These are phyloP conservation scores for Leccinellum rugosiceps DNA, from an alignment of 768 basidiomycete species.

Conservation along the genomic window DNA sequence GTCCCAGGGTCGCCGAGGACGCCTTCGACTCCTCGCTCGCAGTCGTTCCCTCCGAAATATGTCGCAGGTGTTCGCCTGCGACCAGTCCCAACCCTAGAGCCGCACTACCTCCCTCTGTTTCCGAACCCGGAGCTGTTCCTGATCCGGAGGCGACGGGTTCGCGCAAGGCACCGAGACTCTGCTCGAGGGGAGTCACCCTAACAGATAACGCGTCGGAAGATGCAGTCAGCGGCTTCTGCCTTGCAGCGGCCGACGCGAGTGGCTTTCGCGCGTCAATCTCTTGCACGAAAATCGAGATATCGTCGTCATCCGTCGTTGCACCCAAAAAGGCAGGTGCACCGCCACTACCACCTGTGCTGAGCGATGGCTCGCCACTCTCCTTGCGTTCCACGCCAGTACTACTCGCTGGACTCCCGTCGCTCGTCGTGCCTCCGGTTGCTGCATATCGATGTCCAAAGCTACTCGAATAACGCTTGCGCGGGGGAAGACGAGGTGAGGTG, in stretches of 20 bases:
- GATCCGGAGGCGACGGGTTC: conserved; percentile 4
- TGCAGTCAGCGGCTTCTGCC: conserved; percentile 6
- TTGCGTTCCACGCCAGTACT: conserved; percentile 14
- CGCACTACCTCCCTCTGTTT: neutral
- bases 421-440: conserved; percentile 40
- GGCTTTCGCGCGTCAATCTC: conserved; percentile 73
- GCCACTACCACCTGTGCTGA: conserved; percentile 15
- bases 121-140: neutral
- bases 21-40: conserved; percentile 22
- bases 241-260: conserved; percentile 32
- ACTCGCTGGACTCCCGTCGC: conserved; percentile 31
- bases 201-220: neutral
- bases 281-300: conserved; percentile 74
- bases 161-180: conserved; percentile 6
- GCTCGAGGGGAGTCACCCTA: neutral
- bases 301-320: conserved; percentile 64
- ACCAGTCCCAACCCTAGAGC: conserved; percentile 17
- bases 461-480: conserved; percentile 69
- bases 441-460: conserved; percentile 73
- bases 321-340: conserved; percentile 42
- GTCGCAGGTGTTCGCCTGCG: conserved; percentile 17
- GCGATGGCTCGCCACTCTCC: conserved; percentile 18
- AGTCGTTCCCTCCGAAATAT: conserved; percentile 16
- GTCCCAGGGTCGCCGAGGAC: conserved; percentile 34
- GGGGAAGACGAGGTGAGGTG: conserved; percentile 22